Evolutionary conservation across 1,284 basidiomycete genomes (phyloP).

Genomic region (Tilletia caries): DNA sequence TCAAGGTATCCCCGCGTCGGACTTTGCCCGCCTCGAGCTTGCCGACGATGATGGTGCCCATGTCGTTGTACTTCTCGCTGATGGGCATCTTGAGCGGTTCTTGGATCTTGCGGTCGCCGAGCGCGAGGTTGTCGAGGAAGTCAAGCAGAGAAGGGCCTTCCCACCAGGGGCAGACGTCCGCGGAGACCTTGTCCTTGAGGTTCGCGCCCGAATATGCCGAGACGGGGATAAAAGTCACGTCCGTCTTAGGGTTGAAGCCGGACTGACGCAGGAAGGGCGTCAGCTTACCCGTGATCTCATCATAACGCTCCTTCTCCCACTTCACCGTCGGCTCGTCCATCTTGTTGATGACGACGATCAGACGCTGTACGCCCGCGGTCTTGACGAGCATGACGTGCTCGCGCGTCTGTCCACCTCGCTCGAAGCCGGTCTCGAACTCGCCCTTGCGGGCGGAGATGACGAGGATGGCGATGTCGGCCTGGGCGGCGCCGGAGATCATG

Average conservation of each 20-base stretch:
- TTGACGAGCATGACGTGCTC: slow-evolving; percentile 53
- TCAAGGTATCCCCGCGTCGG: slow-evolving; percentile 42
- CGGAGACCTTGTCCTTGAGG: slow-evolving; percentile 48
- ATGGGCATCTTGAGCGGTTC: slow-evolving; percentile 53
- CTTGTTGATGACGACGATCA: slow-evolving; percentile 53
- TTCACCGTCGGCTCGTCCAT: slow-evolving; percentile 53
- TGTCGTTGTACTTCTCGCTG: slow-evolving; percentile 53
- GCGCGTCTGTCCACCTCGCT: slow-evolving; percentile 51
- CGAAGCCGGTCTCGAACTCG: slow-evolving; percentile 53
- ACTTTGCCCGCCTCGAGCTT: slow-evolving; percentile 52
- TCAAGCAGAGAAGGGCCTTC: slow-evolving; percentile 43
- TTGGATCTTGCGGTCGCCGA: slow-evolving; percentile 49
- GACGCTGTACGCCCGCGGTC: slow-evolving; percentile 52
- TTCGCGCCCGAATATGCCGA: slow-evolving; percentile 52
- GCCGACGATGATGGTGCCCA: slow-evolving; percentile 52
- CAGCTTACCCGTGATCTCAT: slow-evolving; percentile 49
- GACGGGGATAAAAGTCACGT: slow-evolving; percentile 49
- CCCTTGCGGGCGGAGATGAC: slow-evolving; percentile 52
- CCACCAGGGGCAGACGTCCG: slow-evolving; percentile 46
- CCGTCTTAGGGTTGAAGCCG: slow-evolving; percentile 52
- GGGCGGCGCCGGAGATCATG: slow-evolving; percentile 53
- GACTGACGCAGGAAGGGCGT: slow-evolving; percentile 46
- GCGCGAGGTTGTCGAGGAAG: slow-evolving; percentile 43
- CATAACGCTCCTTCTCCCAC: slow-evolving; percentile 49
- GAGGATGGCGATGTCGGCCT: slow-evolving; percentile 52